These are phyloP conservation scores for Xerophyta viscosa DNA, from an alignment of 106 monocot genomes.

Conservation along the genomic window DNA sequence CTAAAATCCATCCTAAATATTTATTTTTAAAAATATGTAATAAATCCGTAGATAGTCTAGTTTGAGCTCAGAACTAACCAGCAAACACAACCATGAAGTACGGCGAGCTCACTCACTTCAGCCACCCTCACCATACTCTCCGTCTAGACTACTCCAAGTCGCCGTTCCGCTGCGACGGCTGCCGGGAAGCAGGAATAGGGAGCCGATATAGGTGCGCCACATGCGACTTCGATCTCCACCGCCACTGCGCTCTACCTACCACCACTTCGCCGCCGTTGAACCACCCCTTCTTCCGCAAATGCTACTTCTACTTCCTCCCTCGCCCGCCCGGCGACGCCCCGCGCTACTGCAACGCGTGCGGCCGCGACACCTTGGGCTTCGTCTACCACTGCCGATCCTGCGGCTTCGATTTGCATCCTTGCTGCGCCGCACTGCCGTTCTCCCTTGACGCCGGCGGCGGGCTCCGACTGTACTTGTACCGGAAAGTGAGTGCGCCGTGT, in stretches of 20 bases:
- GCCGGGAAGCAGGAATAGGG: constrained; percentile 88
- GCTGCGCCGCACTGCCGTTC: constrained; percentile 80
- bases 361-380: constrained; percentile 59
- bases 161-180: constrained; percentile 93
- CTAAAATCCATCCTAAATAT: too few relatives aligned
- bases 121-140: constrained; percentile 92
- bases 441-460: constrained; percentile 60
- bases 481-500: constrained; percentile 53
- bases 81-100: constrained; percentile 78
- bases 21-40: too few relatives aligned
- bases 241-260: constrained; percentile 59
- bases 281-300: constrained; percentile 90
- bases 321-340: constrained; percentile 48
- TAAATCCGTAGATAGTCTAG: too few relatives aligned
- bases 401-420: constrained; percentile 95
- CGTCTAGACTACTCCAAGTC: constrained; percentile 62
- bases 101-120: constrained; percentile 73
- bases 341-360: constrained; percentile 89
- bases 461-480: constrained; percentile 41
- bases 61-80: too few relatives aligned
- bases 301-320: constrained; percentile 73
- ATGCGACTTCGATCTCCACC: constrained; percentile 95
- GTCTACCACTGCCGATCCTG: constrained; percentile 78
- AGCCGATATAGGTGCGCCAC: constrained; percentile 69
- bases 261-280: constrained; percentile 19